phyloP scores from a whole-genome alignment of 108 stramenopile species.

The Stephanodiscus minutulus region DNA sequence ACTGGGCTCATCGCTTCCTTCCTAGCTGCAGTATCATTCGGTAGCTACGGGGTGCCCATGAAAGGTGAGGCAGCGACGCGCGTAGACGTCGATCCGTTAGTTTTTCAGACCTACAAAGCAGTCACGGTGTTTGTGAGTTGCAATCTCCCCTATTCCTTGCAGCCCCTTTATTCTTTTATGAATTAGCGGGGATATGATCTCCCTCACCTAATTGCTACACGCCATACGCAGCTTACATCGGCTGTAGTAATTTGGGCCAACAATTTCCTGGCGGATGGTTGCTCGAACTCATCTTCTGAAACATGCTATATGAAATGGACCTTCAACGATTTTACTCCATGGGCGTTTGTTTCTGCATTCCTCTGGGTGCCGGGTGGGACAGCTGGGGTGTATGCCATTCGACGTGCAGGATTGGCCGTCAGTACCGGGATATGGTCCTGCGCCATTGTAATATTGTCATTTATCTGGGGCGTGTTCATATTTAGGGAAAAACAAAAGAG shows the following conservation, averaged over 20 bases:
- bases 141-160: too few species aligned
- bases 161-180: background rate
- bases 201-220: background rate
- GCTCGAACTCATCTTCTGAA: background rate
- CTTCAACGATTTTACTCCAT: conserved; percentile 49
- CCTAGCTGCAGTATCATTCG: conserved; percentile 67
- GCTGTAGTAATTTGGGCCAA: conserved; percentile 33
- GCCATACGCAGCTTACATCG: conserved; percentile 19
- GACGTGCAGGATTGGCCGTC: conserved; percentile 77
- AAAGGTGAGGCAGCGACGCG: conserved; percentile 61
- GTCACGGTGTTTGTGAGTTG: conserved; percentile 24
- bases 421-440: conserved; percentile 76
- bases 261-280: conserved; percentile 34
- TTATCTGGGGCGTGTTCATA: conserved; percentile 75
- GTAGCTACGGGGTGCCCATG: conserved; percentile 85
- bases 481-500: conserved; percentile 76
- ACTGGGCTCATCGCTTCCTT: conserved; percentile 54
- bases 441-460: conserved; percentile 76
- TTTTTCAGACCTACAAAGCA: conserved; percentile 89
- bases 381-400: conserved; percentile 80
- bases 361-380: conserved; percentile 80
- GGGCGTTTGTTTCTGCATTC: conserved; percentile 63
- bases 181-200: background rate
- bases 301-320: conserved; percentile 19
- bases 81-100: conserved; percentile 82